Evolutionary conservation across 257 asterid species (phyloP).

Genomic region (Petunia axillaris): DNA sequence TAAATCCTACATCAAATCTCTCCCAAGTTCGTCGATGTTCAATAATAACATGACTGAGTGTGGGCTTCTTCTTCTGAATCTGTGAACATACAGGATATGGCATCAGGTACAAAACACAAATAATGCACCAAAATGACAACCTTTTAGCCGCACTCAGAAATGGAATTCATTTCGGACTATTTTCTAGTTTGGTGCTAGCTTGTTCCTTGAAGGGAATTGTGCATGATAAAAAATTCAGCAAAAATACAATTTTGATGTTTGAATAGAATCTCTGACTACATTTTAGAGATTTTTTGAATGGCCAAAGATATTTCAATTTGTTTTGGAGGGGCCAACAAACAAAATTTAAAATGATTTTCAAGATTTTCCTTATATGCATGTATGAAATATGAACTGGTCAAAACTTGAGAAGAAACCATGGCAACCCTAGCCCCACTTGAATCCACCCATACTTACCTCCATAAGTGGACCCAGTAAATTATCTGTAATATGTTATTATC

Average conservation of each 20-base stretch:
- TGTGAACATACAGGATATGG: conserved; percentile 34
- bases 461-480: neutral
- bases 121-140: neutral
- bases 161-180: conserved; percentile 9
- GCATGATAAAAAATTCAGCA: neutral
- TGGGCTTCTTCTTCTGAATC: conserved; percentile 70
- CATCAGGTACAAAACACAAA: neutral
- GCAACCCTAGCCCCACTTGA: neutral
- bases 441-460: neutral
- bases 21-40: conserved; percentile 66
- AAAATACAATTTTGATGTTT: neutral
- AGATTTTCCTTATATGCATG: neutral
- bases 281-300: conserved; percentile 2
- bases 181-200: neutral
- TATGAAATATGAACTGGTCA: neutral
- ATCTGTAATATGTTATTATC: neutral
- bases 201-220: neutral
- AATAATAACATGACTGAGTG: conserved; percentile 44
- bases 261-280: neutral
- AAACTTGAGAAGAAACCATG: neutral
- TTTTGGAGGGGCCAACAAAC: neutral
- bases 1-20: conserved; percentile 52
- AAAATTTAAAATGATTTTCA: neutral
- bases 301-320: neutral
- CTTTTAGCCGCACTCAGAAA: neutral